These are phyloP conservation scores for Teunomyces cretensis DNA, from an alignment of 805 yeast genomes.

Conservation along the genomic window DNA sequence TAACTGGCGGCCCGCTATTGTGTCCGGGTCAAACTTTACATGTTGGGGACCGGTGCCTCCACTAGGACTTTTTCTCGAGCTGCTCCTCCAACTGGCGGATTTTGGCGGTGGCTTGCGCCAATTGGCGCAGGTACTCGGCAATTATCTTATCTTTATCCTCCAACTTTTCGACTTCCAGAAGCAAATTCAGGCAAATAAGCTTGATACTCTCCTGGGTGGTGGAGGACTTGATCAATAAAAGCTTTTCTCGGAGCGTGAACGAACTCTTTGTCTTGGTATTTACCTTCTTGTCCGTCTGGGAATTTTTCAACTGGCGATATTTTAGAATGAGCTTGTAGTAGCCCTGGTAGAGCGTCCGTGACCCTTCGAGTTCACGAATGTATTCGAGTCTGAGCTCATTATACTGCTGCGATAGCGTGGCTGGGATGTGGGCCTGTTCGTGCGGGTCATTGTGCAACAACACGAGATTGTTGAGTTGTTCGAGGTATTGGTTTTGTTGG, in stretches of 20 bases:
- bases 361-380: conserved; percentile 26
- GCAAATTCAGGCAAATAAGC: conserved; percentile 21
- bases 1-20: too few species aligned
- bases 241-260: conserved; percentile 14
- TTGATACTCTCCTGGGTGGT: conserved; percentile 19
- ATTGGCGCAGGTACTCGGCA: conserved; percentile 23
- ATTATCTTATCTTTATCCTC: conserved; percentile 9
- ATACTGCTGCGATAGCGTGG: conserved; percentile 13
- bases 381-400: conserved; percentile 24
- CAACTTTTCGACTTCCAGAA: conserved; percentile 15
- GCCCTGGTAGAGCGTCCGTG: conserved; percentile 28
- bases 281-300: not conserved
- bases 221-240: conserved; percentile 21
- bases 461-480: conserved; percentile 19
- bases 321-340: conserved; percentile 30
- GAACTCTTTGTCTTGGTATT: conserved; percentile 7
- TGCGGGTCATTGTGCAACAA: conserved; percentile 14
- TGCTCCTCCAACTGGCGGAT: conserved; percentile 18
- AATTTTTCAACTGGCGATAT: conserved; percentile 18
- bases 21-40: too few species aligned
- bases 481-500: conserved; percentile 19
- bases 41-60: too few species aligned
- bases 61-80: too few species aligned
- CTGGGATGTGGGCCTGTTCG: conserved; percentile 9
- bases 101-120: conserved; percentile 19